Evolutionary conservation across 106 monocot genomes (phyloP).

Genomic region (Apostasia ramifera): DNA sequence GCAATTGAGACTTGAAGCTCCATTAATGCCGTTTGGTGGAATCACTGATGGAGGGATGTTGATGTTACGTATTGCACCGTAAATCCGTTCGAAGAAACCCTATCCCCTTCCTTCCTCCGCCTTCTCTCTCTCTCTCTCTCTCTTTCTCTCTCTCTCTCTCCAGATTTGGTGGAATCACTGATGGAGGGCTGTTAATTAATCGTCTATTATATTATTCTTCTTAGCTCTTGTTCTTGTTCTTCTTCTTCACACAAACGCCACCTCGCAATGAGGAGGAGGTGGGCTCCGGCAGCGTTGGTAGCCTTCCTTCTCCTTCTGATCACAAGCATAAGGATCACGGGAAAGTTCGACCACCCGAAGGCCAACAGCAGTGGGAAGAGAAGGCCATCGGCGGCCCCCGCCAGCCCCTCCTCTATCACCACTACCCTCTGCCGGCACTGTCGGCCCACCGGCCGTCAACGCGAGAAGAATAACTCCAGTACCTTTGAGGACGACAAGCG

Average conservation of each 20-base stretch:
- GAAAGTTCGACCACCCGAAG: not conserved
- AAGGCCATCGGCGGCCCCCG: not conserved
- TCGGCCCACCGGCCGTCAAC: not conserved
- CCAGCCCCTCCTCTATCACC: too few species aligned
- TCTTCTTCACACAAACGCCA: too few species aligned
- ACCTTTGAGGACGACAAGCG: conserved; percentile 7
- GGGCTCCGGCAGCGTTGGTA: not conserved
- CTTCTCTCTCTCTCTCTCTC: not conserved
- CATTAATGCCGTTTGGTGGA: conserved; percentile 18
- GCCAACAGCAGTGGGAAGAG: not conserved
- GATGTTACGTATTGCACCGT: conserved; percentile 5
- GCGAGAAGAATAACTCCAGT: not conserved
- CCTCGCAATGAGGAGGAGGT: not conserved
- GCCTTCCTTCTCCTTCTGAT: conserved; percentile 8
- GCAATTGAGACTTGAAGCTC: not conserved
- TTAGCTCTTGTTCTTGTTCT: too few species aligned
- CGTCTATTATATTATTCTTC: too few species aligned
- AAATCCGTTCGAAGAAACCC: conserved; percentile 9
- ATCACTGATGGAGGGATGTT: conserved; percentile 2
- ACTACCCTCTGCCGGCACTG: not conserved
- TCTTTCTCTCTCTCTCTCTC: not conserved
- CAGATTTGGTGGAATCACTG: not conserved
- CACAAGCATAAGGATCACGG: not conserved
- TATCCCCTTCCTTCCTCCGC: not conserved
- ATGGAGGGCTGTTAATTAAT: too few species aligned